Base-by-base conservation (phyloP, 306 rosid genomes). In the Prunus davidiana region DNA sequence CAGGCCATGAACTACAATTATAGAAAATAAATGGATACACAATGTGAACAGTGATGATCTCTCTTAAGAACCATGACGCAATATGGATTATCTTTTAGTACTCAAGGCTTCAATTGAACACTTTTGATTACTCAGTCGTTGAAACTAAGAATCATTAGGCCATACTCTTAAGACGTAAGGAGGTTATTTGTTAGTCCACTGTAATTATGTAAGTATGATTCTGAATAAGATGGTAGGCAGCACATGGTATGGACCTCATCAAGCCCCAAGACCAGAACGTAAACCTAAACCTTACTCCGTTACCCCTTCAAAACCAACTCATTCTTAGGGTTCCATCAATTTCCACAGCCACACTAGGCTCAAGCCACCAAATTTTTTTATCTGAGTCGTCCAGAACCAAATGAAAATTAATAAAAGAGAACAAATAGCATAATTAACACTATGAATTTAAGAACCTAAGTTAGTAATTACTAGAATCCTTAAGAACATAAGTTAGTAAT, bases 1-100 rank as follows among this genome's bases (percentile, higher is more conserved):
- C 84, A 84, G 55, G 88, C 91, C 93, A 89, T 81, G 67, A 79
- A 18, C 81, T 79, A 57, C 22, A 78, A 25, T 69, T 18, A 56
- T 67, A 19, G 22, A 50, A 19, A 16, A 22, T 13, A 74, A 13
- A 27, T 12, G 13, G 41, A 24, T 1, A 57, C 50, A 60, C 50
- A 62, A 34, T 70, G 1, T 24, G 30, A 51, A 38, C 16, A 25
- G 28, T 15, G 12, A 20, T 6, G 24, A n/a, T 15, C 5, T 2
- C 34, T 3, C 14, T n/a, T 49, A 58, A 43, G 22, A 45, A 25
- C 16, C 51, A 55, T 47, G 27, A 47, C 19, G n/a, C 47, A 15
- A 32, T 30, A 72, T 24, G 27, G 12, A 20, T 56, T 14, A 9
- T 56, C 38, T 18, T 34, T 28, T 64, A 18, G 49, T 41, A 34